Evolutionary conservation across 306 rosid species (phyloP), one percentile per base, ranked within the genome.

Genomic region (Fragaria vesca): DNA sequence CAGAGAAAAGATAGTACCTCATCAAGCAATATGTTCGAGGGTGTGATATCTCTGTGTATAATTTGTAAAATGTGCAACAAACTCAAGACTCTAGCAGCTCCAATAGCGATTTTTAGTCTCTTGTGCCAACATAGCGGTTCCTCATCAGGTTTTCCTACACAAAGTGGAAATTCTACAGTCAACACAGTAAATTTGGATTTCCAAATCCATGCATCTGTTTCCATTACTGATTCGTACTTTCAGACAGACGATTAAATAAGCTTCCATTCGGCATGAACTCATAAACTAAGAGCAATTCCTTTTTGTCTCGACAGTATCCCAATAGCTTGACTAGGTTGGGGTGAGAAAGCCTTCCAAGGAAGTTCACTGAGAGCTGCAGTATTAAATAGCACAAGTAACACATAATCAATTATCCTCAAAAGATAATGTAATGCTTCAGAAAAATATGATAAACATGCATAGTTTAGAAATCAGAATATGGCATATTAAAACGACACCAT

Each of bases 11-110:
- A 77, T 76, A 26, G 16, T 9, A 94, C 98, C 96, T 21, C 86
- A 78, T 94, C 96, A 55, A 94, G 96, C 70, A 94, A 85, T 76
- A 94, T 94, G 76, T 94, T 90, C 10, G 94, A 89, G 72, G 97
- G 84, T 83, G 90, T 94, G 73, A 94, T 86, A 87, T 94, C 93
- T 89, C 95, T 87, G 78, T 90, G 89, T 80, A 90, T 94, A 62
- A 92, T 89, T 85, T 89, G 79, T 43, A 88, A 83, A 12, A 91
- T 48, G 77, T 94, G 98, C 81, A 94, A 82, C 82, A 88, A 92
- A 63, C 90, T 91, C 80, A 92, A 78, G 8, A 96, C 98, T 17
- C 88, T 83, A 82, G 98, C 98, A 18, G 97, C 97, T 75, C 89
- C 98, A 17, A 83, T 87, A 5, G 91, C 90, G 75, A 94, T 92